A percentile compares a stretch with the other conserved stretches of the same genome.
Conservation (phyloP, 305 asterid species). For the Fraxinus sp. region DNA sequence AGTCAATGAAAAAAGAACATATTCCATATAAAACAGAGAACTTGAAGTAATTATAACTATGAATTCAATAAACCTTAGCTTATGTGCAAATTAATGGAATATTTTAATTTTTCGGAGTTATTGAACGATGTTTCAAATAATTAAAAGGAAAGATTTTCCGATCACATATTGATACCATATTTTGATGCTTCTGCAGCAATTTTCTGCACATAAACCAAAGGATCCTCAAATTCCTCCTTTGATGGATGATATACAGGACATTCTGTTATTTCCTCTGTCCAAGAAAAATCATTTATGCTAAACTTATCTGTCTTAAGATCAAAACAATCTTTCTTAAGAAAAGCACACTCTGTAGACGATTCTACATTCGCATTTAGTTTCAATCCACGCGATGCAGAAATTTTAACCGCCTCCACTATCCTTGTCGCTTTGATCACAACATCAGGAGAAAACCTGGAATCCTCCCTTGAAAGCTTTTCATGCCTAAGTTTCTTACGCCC, state of each 20-base stretch:
- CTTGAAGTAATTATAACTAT: neutral
- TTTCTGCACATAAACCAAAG: constrained; percentile 35
- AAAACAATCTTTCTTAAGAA: neutral
- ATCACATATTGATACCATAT: constrained; percentile 30
- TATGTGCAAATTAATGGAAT: neutral
- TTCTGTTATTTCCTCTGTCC: constrained; percentile 29
- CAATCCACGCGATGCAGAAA: neutral
- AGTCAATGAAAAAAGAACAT: neutral
- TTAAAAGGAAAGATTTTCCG: neutral
- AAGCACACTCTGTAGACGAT: neutral
- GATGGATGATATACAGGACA: constrained; percentile 49
- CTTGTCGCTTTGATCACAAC: neutral
- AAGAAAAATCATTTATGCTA: constrained; percentile 14
- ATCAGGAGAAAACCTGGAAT: neutral
- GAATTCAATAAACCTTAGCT: neutral
- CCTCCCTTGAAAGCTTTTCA: neutral
- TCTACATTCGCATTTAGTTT: neutral
- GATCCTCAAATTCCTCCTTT: constrained; percentile 43
- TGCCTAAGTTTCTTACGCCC: neutral
- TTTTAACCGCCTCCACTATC: neutral
- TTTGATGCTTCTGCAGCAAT: constrained; percentile 48
- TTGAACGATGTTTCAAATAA: neutral
- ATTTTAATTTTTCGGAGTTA: neutral
- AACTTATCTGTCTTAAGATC: neutral
- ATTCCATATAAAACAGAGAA: neutral